Conservation (phyloP, 2,329 filamentous ascomycete genomes). For the Epichloe coenophiala region DNA sequence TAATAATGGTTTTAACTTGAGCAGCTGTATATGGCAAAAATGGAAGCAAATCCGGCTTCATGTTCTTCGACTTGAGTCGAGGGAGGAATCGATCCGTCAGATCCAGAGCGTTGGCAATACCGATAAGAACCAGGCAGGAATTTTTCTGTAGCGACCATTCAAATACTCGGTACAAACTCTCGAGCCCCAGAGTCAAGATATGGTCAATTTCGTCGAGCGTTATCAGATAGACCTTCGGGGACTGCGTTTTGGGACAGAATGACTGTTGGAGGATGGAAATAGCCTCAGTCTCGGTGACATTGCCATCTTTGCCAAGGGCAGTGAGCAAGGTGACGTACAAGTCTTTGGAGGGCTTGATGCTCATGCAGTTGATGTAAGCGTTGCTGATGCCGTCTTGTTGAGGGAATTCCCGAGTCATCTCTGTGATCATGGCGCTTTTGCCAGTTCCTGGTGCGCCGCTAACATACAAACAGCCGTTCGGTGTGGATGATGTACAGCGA, state of each 20-base stretch:
- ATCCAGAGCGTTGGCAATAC: slow-evolving; percentile 92
- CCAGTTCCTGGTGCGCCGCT: slow-evolving; percentile 93
- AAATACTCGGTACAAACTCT: slow-evolving; percentile 85
- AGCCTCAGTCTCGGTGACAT: slow-evolving; percentile 52
- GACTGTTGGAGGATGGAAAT: slow-evolving; percentile 54
- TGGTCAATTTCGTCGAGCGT: slow-evolving; percentile 93
- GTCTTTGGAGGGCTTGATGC: slow-evolving; percentile 77
- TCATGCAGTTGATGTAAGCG: slow-evolving; percentile 92
- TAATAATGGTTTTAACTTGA: slow-evolving; percentile 82
- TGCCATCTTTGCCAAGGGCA: slow-evolving; percentile 45
- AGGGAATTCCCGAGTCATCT: slow-evolving; percentile 52
- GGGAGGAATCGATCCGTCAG: slow-evolving; percentile 91
- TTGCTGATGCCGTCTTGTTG: slow-evolving; percentile 44
- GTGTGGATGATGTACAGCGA: slow-evolving; percentile 42
- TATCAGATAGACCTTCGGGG: slow-evolving; percentile 56
- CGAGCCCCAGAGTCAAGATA: slow-evolving; percentile 74
- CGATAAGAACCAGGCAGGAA: slow-evolving; percentile 71
- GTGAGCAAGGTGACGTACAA: slow-evolving; percentile 70
- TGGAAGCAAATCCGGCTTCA: slow-evolving; percentile 79
- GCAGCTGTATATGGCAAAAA: slow-evolving; percentile 84
- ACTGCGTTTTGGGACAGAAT: slow-evolving; percentile 51
- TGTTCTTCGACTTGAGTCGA: slow-evolving; percentile 78
- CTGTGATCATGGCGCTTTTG: slow-evolving; percentile 85
- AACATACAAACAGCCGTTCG: slow-evolving; percentile 79
- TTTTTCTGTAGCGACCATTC: slow-evolving; percentile 82